These are phyloP conservation scores for Calocybe gambosa DNA, from an alignment of 1,284 basidiomycete genomes.

Conservation along the genomic window DNA sequence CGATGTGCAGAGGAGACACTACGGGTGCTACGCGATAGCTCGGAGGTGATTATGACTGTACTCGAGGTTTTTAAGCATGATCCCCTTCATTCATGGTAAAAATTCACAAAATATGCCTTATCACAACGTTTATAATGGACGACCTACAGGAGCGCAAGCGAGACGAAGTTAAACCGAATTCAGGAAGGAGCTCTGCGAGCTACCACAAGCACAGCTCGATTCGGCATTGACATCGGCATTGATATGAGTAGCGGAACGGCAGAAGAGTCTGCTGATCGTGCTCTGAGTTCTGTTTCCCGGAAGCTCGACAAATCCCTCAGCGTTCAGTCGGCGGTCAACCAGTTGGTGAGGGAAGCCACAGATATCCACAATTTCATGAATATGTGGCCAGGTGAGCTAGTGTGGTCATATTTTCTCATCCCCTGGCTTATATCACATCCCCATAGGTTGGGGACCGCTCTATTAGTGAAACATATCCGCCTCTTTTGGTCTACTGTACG, in stretches of 20 bases:
- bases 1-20: constrained; percentile 94
- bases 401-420: neutral
- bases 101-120: neutral
- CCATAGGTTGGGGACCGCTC: constrained; percentile 20
- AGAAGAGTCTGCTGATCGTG: constrained; percentile 86
- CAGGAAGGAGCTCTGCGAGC: constrained; percentile 35
- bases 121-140: neutral
- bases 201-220: constrained; percentile 19
- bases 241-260: constrained; percentile 61
- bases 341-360: constrained; percentile 86
- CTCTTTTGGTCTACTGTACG: too few species aligned
- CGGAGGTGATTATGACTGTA: constrained; percentile 88
- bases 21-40: constrained; percentile 80
- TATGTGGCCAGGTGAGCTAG: constrained; percentile 69
- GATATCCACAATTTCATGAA: constrained; percentile 71
- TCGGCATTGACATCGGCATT: constrained; percentile 41
- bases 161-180: constrained; percentile 59
- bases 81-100: constrained; percentile 85
- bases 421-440: neutral
- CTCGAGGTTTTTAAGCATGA: constrained; percentile 97
- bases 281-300: constrained; percentile 68
- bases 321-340: constrained; percentile 91
- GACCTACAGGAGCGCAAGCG: constrained; percentile 60
- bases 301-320: constrained; percentile 85
- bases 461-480: too few species aligned